Conservation (phyloP, 768 basidiomycete species). For the Boletus bicolor region DNA sequence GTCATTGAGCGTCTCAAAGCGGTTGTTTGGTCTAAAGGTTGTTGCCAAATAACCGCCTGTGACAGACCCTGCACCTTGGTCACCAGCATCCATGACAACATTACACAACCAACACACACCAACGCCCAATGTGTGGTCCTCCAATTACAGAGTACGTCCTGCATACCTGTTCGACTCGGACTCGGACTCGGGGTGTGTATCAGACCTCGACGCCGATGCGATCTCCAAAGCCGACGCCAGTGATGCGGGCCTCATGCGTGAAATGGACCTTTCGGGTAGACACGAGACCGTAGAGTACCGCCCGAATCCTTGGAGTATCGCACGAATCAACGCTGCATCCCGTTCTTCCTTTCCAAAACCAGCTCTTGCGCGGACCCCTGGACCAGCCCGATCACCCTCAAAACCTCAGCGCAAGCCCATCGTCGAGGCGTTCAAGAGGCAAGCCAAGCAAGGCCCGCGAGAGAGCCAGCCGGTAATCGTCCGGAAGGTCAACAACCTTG, state of each 20-base stretch:
- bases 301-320: slow-evolving; percentile 79
- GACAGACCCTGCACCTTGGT: neutral
- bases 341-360: slow-evolving; percentile 30
- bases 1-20: neutral
- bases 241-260: slow-evolving; percentile 36
- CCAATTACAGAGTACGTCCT: slow-evolving; percentile 19
- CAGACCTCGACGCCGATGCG: neutral
- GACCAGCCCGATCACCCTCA: neutral
- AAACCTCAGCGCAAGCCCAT: slow-evolving; percentile 33
- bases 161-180: slow-evolving; percentile 15
- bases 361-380: neutral
- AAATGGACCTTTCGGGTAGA: slow-evolving; percentile 59
- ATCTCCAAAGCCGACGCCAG: slow-evolving; percentile 7
- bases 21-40: neutral
- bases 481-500: neutral
- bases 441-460: slow-evolving; percentile 25
- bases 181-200: slow-evolving; percentile 6
- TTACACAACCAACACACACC: neutral
- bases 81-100: neutral
- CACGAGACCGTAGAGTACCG: slow-evolving; percentile 63
- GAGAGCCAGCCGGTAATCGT: neutral
- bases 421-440: slow-evolving; percentile 46
- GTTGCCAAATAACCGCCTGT: slow-evolving; percentile 11
- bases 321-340: slow-evolving; percentile 70
- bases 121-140: slow-evolving; percentile 25